Base-by-base conservation (phyloP, 441 rosid species). In the Mallotus japonicus region DNA sequence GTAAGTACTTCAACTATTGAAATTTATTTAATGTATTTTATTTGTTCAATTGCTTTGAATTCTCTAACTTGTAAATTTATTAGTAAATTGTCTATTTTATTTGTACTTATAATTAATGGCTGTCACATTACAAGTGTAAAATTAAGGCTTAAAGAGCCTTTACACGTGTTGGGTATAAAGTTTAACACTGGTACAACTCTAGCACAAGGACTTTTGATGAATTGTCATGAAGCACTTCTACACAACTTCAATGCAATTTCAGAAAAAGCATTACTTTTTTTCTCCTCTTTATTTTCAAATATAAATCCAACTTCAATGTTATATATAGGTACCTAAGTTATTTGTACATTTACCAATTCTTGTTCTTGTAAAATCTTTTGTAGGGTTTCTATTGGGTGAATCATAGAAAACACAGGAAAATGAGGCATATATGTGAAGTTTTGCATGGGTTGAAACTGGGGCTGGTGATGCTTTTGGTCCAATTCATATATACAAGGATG, bases 381-480 rank as follows among this genome's bases (percentile, higher is more conserved):
- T 1, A 42, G 46, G 8, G 46, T 8, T 42, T 5, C 8, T 42
- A 42, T 24, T 24, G 28, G 28, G 28, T 24, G 46, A 42, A 42
- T 42, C 1, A 5, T 42, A 42, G 46, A 53, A 19, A 54, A 59
- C 37, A 5, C 28, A 24, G 34, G 46, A 17, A 32, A n/a, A 57
- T 71, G 67, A 24, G 17, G 67, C 4, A 62, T n/a, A 12, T 61
- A 0, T 28, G 47, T 17, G 59, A 71, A 51, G 59, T 62, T 6
- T 32, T 71, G 47, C 50, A 71, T 71, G 67, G 74, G 19, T 50
- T 61, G 24, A 46, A 34, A 44, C 80, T 77, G 47, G 65, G 64
- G 12, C 50, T 72, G 15, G 12, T 72, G 19, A 71, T 79, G 85
- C 37, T 79, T 56, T 15, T 73, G 64, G 78, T 73, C 40, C 82